Percentiles rank a stretch among this genome's conserved stretches.
phyloP scores from a whole-genome alignment of 768 basidiomycete genomes.

The Phanerochaete carnosa region DNA sequence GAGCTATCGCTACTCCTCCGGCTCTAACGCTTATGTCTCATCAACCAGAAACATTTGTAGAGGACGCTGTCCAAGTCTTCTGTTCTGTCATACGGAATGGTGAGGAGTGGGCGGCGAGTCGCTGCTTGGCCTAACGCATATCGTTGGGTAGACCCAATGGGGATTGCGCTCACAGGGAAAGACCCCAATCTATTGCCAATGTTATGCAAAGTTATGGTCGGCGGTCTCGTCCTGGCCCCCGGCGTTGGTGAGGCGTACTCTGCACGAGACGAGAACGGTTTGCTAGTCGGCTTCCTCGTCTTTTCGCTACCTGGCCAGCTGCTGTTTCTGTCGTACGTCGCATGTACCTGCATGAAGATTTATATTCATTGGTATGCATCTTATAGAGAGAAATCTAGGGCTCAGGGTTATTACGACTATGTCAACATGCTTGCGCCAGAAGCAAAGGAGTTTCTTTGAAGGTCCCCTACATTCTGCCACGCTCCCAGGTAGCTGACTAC shows the following conservation, averaged over 20 bases:
- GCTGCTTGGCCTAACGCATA: background rate
- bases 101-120: background rate
- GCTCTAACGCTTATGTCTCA: no score
- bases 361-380: no score
- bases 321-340: background rate
- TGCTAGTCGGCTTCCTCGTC: background rate
- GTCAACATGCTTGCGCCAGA: no score
- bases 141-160: background rate
- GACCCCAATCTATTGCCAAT: background rate
- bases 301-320: background rate
- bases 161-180: background rate
- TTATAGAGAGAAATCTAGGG: no score
- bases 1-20: no score
- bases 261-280: background rate
- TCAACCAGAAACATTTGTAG: background rate
- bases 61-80: background rate
- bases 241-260: background rate
- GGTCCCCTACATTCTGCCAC: no score
- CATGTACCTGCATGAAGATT: no score
- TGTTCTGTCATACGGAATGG: background rate
- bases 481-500: no score
- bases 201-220: background rate
- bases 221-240: background rate
- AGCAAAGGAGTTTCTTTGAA: no score
- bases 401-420: no score